Conservation (phyloP, 2,329 filamentous ascomycete genomes). For the Neofusicoccum sp. region DNA sequence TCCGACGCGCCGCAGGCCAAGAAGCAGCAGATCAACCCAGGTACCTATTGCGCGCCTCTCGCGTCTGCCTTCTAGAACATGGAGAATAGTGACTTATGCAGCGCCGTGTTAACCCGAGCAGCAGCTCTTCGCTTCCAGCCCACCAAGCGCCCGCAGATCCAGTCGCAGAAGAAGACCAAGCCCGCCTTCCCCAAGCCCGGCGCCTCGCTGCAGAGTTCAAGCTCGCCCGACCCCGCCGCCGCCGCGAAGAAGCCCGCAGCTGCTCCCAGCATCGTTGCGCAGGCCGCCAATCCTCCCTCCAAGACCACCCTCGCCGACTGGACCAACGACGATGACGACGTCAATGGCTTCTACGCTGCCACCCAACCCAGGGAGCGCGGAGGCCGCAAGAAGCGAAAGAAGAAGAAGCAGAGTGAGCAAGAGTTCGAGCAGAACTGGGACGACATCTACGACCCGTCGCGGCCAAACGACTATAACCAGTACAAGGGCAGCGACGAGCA, state of each 20-base stretch:
- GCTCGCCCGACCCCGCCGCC: conserved; percentile 21
- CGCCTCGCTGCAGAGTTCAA: conserved; percentile 21
- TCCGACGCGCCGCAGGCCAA: conserved; percentile 46
- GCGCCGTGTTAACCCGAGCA: conserved; percentile 18
- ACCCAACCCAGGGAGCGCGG: conserved; percentile 66
- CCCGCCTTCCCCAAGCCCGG: conserved; percentile 54
- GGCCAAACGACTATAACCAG: conserved; percentile 80
- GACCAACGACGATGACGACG: conserved; percentile 79
- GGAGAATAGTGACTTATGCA: conserved; percentile 18
- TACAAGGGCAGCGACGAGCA: conserved; percentile 84
- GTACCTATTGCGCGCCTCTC: conserved; percentile 46
- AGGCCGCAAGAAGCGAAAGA: conserved; percentile 62
- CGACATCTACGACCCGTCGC: conserved; percentile 80
- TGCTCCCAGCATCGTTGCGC: conserved; percentile 20
- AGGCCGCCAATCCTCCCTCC: conserved; percentile 45
- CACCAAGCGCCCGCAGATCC: conserved; percentile 63
- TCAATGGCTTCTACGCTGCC: conserved; percentile 61
- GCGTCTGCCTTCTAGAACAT: conserved; percentile 24
- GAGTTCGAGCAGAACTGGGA: conserved; percentile 74
- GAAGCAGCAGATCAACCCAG: conserved; percentile 62
- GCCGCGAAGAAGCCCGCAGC: conserved; percentile 16
- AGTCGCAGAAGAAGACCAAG: conserved; percentile 64
- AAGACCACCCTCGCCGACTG: conserved; percentile 80
- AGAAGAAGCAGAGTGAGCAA: conserved; percentile 72
- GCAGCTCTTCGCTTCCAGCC: conserved; percentile 73